A percentile compares a stretch with the other conserved stretches of the same genome.
phyloP scores from a whole-genome alignment of 2,329 filamentous ascomycete species.

The Ceratocystis ficicola region DNA sequence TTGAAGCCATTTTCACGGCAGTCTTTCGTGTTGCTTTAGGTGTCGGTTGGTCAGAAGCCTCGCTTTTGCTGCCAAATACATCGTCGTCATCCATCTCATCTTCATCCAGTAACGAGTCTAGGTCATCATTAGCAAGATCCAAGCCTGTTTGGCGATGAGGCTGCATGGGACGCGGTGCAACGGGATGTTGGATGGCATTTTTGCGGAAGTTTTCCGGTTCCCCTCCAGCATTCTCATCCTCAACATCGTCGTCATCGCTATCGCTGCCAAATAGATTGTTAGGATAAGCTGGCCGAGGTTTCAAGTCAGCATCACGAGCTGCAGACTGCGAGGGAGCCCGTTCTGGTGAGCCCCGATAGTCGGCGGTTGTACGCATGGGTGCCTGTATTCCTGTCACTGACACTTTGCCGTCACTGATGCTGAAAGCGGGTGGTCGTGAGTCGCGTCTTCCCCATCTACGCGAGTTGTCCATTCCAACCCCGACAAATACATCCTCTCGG shows the following conservation, averaged over 20 bases:
- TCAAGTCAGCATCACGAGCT: slow-evolving; percentile 9
- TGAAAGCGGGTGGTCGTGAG: slow-evolving; percentile 19
- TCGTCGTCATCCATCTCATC: slow-evolving; percentile 15
- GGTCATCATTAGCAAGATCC: slow-evolving; percentile 18
- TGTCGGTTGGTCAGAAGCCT: slow-evolving; percentile 15
- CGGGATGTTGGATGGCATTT: slow-evolving; percentile 9
- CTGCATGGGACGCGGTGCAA: slow-evolving; percentile 10
- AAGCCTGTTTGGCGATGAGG: slow-evolving; percentile 18
- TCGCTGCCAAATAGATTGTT: slow-evolving; percentile 13
- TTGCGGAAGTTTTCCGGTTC: slow-evolving; percentile 1
- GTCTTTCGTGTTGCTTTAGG: slow-evolving; percentile 19
- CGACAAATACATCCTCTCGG: slow-evolving; percentile 18
- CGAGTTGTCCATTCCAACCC: slow-evolving; percentile 17
- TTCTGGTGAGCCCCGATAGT: slow-evolving; percentile 18
- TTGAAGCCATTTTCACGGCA: background rate
- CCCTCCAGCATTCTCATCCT: slow-evolving; percentile 16
- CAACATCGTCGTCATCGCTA: slow-evolving; percentile 18
- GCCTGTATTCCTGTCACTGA: slow-evolving; percentile 12
- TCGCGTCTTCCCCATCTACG: slow-evolving; percentile 17
- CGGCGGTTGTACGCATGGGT: slow-evolving; percentile 1
- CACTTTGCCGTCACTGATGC: slow-evolving; percentile 20
- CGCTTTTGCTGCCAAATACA: slow-evolving; percentile 11
- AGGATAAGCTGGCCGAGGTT: background rate
- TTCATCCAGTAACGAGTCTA: slow-evolving; percentile 20
- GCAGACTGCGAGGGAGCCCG: slow-evolving; percentile 7